Conservation (phyloP, 441 rosid genomes). For the Melastoma candidum region DNA sequence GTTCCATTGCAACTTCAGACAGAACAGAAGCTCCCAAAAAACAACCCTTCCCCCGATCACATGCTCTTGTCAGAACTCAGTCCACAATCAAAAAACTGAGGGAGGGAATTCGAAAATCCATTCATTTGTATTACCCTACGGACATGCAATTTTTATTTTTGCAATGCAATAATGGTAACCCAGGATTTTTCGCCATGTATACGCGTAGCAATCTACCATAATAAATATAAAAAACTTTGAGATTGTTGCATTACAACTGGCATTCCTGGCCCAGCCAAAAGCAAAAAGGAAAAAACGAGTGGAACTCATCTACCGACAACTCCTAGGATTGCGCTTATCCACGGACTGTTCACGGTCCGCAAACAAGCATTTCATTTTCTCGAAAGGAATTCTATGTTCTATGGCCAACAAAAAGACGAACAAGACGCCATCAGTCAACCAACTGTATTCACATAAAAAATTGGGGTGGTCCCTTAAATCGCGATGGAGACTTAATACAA, state of each 20-base stretch:
- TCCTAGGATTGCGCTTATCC: slow-evolving; percentile 14
- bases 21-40: no score
- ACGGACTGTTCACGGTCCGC: slow-evolving; percentile 1
- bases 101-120: no score
- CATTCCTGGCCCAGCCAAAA: slow-evolving; percentile 18
- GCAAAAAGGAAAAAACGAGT: slow-evolving; percentile 20
- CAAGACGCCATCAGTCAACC: not conserved
- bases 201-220: no score
- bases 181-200: not conserved
- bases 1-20: no score
- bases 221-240: slow-evolving; percentile 17
- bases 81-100: no score
- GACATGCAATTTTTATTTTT: no score
- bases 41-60: no score
- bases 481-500: no score
- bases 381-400: not conserved
- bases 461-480: no score
- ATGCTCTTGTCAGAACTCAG: no score
- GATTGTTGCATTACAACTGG: slow-evolving; percentile 21
- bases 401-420: not conserved
- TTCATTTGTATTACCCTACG: no score
- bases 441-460: no score
- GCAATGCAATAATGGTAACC: not conserved
- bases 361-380: not conserved
- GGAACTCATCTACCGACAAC: slow-evolving; percentile 15